These are phyloP conservation scores for Heliocybe sulcata DNA, from an alignment of 1,284 basidiomycete species.

Conservation along the genomic window DNA sequence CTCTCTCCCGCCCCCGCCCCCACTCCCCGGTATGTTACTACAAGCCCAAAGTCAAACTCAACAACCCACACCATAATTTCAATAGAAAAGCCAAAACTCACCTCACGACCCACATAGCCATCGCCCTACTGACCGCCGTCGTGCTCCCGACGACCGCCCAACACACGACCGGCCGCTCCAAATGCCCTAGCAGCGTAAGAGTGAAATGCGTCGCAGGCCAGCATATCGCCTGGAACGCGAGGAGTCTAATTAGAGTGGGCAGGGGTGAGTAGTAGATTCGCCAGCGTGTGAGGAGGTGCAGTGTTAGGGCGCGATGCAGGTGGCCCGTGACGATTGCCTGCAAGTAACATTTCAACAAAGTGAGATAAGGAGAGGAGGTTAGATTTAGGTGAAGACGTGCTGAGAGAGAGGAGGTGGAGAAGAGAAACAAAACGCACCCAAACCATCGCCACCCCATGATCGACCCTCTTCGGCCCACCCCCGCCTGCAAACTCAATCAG, in stretches of 20 bases:
- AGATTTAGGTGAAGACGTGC: too few species aligned
- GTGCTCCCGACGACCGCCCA: slow-evolving; percentile 83
- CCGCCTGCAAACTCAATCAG: slow-evolving; percentile 33
- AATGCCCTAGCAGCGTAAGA: slow-evolving; percentile 56
- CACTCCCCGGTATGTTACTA: slow-evolving; percentile 45
- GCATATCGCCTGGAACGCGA: slow-evolving; percentile 73
- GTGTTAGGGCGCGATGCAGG: slow-evolving; percentile 75
- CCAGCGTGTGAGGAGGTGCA: slow-evolving; percentile 77
- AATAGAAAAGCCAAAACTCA: too few species aligned
- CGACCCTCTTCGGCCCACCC: slow-evolving; percentile 30
- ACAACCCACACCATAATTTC: too few species aligned
- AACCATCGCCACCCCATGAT: slow-evolving; percentile 54
- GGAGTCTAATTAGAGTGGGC: slow-evolving; percentile 74
- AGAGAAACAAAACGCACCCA: slow-evolving; percentile 43
- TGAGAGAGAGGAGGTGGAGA: not conserved
- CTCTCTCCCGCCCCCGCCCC: slow-evolving; percentile 5
- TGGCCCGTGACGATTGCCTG: slow-evolving; percentile 74
- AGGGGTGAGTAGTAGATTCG: slow-evolving; percentile 75
- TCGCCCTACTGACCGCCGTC: slow-evolving; percentile 63
- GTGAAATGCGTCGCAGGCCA: slow-evolving; percentile 60
- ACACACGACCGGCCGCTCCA: slow-evolving; percentile 57
- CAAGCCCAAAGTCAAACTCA: too few species aligned
- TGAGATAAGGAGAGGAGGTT: too few species aligned
- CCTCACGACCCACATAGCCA: slow-evolving; percentile 86
- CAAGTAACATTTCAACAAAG: too few species aligned